Evolutionary conservation across 306 rosid genomes (phyloP).

Genomic region (Lupinus albus): DNA sequence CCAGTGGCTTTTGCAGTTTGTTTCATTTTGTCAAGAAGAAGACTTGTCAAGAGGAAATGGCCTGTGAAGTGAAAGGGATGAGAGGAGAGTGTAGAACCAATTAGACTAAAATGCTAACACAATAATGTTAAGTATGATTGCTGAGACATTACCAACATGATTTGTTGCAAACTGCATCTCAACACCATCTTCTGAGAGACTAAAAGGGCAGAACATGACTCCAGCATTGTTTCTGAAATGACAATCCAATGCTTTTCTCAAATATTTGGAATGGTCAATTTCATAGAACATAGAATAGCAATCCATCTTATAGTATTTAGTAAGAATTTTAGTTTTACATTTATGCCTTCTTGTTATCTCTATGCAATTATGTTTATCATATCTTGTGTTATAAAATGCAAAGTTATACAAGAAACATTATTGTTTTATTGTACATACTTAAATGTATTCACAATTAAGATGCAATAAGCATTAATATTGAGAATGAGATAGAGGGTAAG

Average conservation of each 20-base stretch:
- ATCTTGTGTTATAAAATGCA: too few relatives aligned
- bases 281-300: neutral
- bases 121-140: neutral
- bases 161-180: constrained; percentile 93
- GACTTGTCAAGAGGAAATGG: constrained; percentile 76
- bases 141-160: constrained; percentile 61
- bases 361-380: too few relatives aligned
- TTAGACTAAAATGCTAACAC: neutral
- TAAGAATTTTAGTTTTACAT: too few relatives aligned
- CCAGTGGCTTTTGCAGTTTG: constrained; percentile 70
- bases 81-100: neutral
- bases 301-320: neutral
- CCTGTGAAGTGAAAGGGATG: constrained; percentile 47
- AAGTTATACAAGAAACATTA: too few relatives aligned
- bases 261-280: constrained; percentile 2
- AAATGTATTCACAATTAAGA: neutral
- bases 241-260: constrained; percentile 7
- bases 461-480: neutral
- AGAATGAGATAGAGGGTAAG: neutral
- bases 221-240: constrained; percentile 93
- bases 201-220: constrained; percentile 88
- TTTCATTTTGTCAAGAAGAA: constrained; percentile 81
- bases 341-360: too few relatives aligned
- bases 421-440: too few relatives aligned
- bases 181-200: constrained; percentile 76